phyloP scores from a whole-genome alignment of 768 basidiomycete genomes.

The Sarcodon sp. region DNA sequence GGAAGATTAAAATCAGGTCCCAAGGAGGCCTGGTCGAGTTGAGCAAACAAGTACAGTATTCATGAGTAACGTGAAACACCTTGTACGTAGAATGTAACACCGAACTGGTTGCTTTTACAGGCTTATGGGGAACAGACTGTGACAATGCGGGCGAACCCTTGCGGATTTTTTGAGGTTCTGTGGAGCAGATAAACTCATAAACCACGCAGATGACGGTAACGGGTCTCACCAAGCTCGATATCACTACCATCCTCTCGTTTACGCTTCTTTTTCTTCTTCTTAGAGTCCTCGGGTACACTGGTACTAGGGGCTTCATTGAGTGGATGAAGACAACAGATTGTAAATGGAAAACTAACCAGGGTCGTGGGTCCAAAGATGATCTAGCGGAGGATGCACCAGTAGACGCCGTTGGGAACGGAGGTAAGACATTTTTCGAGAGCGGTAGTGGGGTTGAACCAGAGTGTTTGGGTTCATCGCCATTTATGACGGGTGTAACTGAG shows the following conservation, averaged over 20 bases:
- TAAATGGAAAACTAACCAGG: slow-evolving; percentile 29
- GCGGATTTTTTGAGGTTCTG: slow-evolving; percentile 30
- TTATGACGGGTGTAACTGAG: slow-evolving; percentile 31
- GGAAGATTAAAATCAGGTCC: slow-evolving; percentile 58
- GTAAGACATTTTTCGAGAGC: slow-evolving; percentile 27
- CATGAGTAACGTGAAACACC: too few species aligned
- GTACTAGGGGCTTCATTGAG: slow-evolving; percentile 1
- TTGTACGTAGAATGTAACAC: neutral
- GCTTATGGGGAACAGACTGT: slow-evolving; percentile 31
- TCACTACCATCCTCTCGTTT: slow-evolving; percentile 72
- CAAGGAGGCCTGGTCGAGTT: slow-evolving; percentile 13
- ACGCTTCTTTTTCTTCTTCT: slow-evolving; percentile 79
- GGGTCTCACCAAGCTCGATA: slow-evolving; percentile 37
- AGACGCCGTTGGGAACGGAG: slow-evolving; percentile 20
- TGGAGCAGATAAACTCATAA: slow-evolving; percentile 4
- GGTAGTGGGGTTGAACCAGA: slow-evolving; percentile 15
- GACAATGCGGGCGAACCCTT: slow-evolving; percentile 44
- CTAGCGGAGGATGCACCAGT: slow-evolving; percentile 28
- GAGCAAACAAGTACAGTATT: neutral
- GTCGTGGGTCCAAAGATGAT: slow-evolving; percentile 50
- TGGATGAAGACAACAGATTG: slow-evolving; percentile 1
- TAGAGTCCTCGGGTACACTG: slow-evolving; percentile 35
- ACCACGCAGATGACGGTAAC: slow-evolving; percentile 2
- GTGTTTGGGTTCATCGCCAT: slow-evolving; percentile 33
- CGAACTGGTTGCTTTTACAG: slow-evolving; percentile 26